Base-by-base conservation (phyloP, 345 rosid species). In the Salix dunnii region DNA sequence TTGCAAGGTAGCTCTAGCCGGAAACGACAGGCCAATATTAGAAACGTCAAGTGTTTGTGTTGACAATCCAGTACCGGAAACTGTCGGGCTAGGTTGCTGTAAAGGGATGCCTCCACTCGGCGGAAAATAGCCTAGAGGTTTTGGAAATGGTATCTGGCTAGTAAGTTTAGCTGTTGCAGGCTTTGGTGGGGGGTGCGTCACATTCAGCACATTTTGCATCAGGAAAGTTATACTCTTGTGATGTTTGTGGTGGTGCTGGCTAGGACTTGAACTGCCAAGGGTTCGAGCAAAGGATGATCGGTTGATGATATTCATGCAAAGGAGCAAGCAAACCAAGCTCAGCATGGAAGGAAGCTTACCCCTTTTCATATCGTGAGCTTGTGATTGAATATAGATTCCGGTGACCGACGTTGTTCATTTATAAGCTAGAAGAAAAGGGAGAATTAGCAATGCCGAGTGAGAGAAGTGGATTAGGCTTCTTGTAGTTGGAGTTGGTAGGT, bases 51-150 rank as follows among this genome's bases (percentile, higher is more conserved):
- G 77, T 1, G 86, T 78, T 60, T 80, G 81, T 42, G 81, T 14
- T 31, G 85, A 76, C 1, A 61, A 53, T 46, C 81, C 83, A 3
- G 79, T 5, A 27, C 20, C 70, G 0, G 78, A 78, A 53, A 35
- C 17, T 16, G 67, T n/a, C 2, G 85, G 84, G 35, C 63, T 17
- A 4, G 87, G 71, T 70, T 82, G 81, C 1, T 82, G 72, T 20
- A 88, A 14, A 1, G 90, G 91, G 74, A 90, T 88, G 35, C 90
- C 91, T 42, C 73, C 76, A 3, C 18, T 68, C 4, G 87, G 90
- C 75, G 91, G 91, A 21, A 88, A 88, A 33, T 74, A 73, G 53
- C 87, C 88, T 61, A 73, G 46, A 27, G 89, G 89, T 73, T 89
- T 88, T 1, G 83, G 73, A 58, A 89, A 89, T 31, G 91, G 91